A percentile compares a stretch with the other conserved stretches of the same genome.
Conservation (phyloP, 139 green algal genomes). For the Picochlorum sp. region DNA sequence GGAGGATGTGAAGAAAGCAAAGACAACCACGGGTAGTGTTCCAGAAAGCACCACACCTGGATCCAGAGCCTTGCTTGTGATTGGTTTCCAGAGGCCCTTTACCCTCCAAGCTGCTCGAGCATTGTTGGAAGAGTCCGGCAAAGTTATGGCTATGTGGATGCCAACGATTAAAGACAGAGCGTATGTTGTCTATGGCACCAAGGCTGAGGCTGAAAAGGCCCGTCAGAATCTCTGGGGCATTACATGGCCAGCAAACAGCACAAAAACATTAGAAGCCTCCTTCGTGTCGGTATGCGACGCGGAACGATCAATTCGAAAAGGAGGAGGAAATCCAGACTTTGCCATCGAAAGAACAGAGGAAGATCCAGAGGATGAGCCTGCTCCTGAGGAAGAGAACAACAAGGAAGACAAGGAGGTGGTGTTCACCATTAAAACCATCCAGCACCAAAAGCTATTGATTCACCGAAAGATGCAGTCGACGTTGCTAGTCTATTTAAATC, state of each 20-base stretch:
- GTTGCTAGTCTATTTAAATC: slow-evolving; percentile 1
- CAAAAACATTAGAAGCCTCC: slow-evolving; percentile 34
- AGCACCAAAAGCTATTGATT: no score
- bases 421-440: neutral
- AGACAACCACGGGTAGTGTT: no score
- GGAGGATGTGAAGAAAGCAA: no score
- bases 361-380: slow-evolving; percentile 7
- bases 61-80: slow-evolving; percentile 53
- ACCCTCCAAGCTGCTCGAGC: slow-evolving; percentile 35
- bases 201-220: slow-evolving; percentile 46
- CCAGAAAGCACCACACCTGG: slow-evolving; percentile 1
- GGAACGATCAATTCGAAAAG: slow-evolving; percentile 35
- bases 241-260: slow-evolving; percentile 35
- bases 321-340: slow-evolving; percentile 19
- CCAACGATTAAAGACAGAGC: slow-evolving; percentile 67
- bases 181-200: slow-evolving; percentile 50
- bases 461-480: neutral
- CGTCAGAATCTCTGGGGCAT: slow-evolving; percentile 14
- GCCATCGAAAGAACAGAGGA: slow-evolving; percentile 20
- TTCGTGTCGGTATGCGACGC: slow-evolving; percentile 42
- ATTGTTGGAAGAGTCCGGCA: slow-evolving; percentile 42
- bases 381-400: neutral
- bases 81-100: slow-evolving; percentile 73
- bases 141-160: slow-evolving; percentile 70
- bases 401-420: neutral